phyloP scores from a whole-genome alignment of 1,284 basidiomycete species.

The Agroathelia rolfsii region DNA sequence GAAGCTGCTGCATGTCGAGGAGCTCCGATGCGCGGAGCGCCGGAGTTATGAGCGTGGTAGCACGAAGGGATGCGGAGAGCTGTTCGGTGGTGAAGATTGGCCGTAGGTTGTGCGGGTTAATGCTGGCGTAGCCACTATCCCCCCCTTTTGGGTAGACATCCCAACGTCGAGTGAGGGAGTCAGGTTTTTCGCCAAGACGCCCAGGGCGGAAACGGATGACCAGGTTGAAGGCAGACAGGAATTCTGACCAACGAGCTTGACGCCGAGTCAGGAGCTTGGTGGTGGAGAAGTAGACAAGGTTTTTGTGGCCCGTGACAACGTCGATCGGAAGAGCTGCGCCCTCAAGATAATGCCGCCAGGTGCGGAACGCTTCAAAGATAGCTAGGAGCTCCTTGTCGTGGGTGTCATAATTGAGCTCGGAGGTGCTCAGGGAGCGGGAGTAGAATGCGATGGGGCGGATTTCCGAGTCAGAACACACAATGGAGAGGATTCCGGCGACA shows the following conservation, averaged over 20 bases:
- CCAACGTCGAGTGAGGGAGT: conserved; percentile 19
- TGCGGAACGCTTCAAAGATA: too few relatives aligned
- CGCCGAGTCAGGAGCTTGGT: conserved; percentile 7
- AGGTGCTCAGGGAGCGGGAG: too few relatives aligned
- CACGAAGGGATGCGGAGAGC: conserved; percentile 12
- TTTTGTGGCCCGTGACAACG: conserved; percentile 20
- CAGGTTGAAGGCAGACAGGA: conserved; percentile 15
- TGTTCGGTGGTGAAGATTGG: conserved; percentile 17
- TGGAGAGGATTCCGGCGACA: too few relatives aligned
- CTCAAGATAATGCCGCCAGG: too few relatives aligned
- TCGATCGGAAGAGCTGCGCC: conserved; percentile 10
- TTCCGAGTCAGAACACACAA: too few relatives aligned
- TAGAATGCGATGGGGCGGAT: too few relatives aligned
- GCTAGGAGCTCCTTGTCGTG: too few relatives aligned
- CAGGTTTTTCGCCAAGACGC: conserved; percentile 14
- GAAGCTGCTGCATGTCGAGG: conserved; percentile 7
- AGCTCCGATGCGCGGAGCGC: conserved; percentile 12
- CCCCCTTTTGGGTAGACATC: conserved; percentile 16
- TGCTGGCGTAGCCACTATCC: conserved; percentile 14
- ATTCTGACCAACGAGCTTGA: conserved; percentile 19
- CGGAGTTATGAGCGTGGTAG: conserved; percentile 9
- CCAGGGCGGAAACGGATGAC: conserved; percentile 18
- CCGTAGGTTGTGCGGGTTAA: conserved; percentile 20
- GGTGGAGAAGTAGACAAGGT: conserved; percentile 19
- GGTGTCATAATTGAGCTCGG: too few relatives aligned